Base-by-base conservation (phyloP, 2,329 filamentous ascomycete genomes). In the Ustulina deusta region DNA sequence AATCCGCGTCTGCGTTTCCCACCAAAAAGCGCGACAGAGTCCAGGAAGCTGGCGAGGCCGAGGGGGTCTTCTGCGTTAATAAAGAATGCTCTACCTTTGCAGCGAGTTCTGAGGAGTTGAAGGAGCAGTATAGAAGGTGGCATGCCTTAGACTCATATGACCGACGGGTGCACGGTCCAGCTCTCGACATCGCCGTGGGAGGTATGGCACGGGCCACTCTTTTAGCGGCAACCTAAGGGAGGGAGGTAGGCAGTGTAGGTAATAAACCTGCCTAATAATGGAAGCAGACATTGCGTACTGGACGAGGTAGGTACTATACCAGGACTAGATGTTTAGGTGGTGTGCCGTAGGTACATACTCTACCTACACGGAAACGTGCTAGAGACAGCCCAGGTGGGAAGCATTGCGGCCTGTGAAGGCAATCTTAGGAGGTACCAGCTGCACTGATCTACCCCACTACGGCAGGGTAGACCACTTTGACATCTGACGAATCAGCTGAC, bases 121-220 rank as follows among this genome's bases (percentile, higher is more conserved):
- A 73, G 71, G 72, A 67, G 25, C 64, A 66, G 71, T 29, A 34
- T 68, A 72, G 73, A 74, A 74, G 75, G 73, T 74, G 74, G 74
- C 73, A 74, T 74, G 74, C 69, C 68, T 68, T 48, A 61, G 66
- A 72, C 66, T 68, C 70, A 72, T 72, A 69, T 72, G 70, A 71
- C 70, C 66, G 59, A 38, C 52, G 62, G 65, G 56, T 46, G 69
- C 69, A 70, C 69, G 69, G 69, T 66, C 69, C 69, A 70, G 65
- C 52, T 52, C 42, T 66, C 60, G 58, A 40, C 48, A 64, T 61
- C 20, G 25, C 42, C 46, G 44, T 59, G 32, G n/a, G n/a, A n/a
- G 54, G 54, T 15, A 42, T 60, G 38, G 67, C 66, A 71, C 69
- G 66, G 63, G 61, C 69, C 69, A 71, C 61, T 29, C 34, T 54